A percentile compares a stretch with the other conserved stretches of the same genome.
Evolutionary conservation across 768 basidiomycete genomes (phyloP).

Genomic region (Kwoniella pini): DNA sequence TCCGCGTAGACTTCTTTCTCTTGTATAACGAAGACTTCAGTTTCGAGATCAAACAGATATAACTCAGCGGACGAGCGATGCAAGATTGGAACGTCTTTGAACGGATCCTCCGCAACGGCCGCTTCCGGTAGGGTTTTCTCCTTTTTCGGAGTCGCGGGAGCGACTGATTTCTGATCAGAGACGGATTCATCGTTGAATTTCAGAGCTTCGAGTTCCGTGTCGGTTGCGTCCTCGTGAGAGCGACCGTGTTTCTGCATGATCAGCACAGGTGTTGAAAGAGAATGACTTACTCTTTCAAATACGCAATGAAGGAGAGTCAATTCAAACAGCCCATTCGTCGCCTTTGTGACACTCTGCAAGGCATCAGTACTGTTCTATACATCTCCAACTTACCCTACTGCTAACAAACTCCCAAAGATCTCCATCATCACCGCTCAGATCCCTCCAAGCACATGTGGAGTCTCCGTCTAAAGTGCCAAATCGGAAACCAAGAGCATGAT

Average conservation of each 20-base stretch:
- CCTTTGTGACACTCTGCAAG: constrained; percentile 62
- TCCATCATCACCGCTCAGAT: constrained; percentile 80
- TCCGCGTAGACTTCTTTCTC: constrained; percentile 53
- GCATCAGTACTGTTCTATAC: constrained; percentile 8
- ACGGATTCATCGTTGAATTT: constrained; percentile 58
- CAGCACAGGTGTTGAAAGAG: not conserved
- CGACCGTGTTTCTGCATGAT: constrained; percentile 68
- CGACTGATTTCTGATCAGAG: not conserved
- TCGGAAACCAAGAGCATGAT: constrained; percentile 84
- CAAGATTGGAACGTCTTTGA: constrained; percentile 48
- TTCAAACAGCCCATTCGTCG: constrained; percentile 86
- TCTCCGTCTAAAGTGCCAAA: constrained; percentile 69
- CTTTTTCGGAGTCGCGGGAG: not conserved
- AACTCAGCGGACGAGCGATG: constrained; percentile 51
- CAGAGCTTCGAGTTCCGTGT: constrained; percentile 74
- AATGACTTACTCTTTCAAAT: constrained; percentile 68
- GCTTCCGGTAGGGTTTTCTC: constrained; percentile 17
- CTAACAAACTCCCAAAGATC: constrained; percentile 89
- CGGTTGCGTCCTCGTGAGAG: constrained; percentile 68
- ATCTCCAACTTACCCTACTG: constrained; percentile 44
- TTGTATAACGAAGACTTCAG: constrained; percentile 57
- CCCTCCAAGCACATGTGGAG: constrained; percentile 85
- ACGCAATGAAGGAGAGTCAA: constrained; percentile 93
- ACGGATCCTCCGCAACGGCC: constrained; percentile 43
- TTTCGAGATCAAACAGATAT: constrained; percentile 57